phyloP scores from a whole-genome alignment of 768 basidiomycete species.

The Leucosporidium creatinivorum region DNA sequence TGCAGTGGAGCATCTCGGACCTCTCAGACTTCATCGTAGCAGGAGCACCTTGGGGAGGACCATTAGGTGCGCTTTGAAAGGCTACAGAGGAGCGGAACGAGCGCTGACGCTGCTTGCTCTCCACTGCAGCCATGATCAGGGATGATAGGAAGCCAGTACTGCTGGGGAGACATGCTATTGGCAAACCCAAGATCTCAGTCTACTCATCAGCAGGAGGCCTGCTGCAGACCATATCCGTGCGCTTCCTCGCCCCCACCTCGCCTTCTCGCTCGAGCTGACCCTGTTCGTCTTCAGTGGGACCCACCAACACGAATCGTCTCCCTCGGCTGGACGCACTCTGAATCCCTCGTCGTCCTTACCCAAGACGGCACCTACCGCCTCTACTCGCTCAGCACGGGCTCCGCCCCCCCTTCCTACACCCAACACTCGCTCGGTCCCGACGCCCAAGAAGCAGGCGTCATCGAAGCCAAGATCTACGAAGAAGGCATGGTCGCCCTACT shows the following conservation, averaged over 20 bases:
- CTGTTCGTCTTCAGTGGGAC: conserved; percentile 67
- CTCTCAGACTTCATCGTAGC: conserved; percentile 71
- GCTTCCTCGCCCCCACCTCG: conserved; percentile 24
- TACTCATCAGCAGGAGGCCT: conserved; percentile 77
- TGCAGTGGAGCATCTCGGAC: conserved; percentile 63
- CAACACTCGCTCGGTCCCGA: conserved; percentile 79
- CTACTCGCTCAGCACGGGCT: conserved; percentile 46
- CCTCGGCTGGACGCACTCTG: conserved; percentile 49
- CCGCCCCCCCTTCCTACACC: conserved; percentile 52
- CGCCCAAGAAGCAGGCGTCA: conserved; percentile 61
- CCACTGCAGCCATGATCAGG: conserved; percentile 66
- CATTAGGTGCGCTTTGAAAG: conserved; percentile 56
- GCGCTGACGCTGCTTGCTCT: not conserved
- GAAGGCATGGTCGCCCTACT: conserved; percentile 80
- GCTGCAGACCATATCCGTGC: conserved; percentile 43
- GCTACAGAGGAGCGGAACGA: not conserved
- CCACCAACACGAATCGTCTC: conserved; percentile 67
- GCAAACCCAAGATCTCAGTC: conserved; percentile 76
- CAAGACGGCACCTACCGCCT: conserved; percentile 87
- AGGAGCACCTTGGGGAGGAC: conserved; percentile 79
- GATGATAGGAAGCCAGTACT: conserved; percentile 73
- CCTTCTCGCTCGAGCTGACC: not conserved
- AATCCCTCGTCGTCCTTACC: conserved; percentile 70
- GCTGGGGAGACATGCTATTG: conserved; percentile 52
- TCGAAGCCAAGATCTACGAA: conserved; percentile 79